phyloP scores from a whole-genome alignment of 768 basidiomycete species.

The Russula olivacea region DNA sequence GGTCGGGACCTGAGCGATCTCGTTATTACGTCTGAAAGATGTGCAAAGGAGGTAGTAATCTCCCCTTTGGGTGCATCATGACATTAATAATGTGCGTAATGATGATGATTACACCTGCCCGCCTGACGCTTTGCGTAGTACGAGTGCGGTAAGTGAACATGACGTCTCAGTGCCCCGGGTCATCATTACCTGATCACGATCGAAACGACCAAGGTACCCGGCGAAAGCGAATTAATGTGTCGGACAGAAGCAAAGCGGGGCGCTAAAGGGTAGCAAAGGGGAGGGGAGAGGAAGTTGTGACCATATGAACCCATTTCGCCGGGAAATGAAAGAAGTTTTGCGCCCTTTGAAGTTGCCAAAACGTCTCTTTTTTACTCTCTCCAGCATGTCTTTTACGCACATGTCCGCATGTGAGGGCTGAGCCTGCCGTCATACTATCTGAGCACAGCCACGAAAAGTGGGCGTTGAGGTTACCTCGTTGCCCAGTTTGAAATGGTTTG shows the following conservation, averaged over 20 bases:
- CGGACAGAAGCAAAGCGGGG: not conserved
- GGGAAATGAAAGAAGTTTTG: slow-evolving; percentile 9
- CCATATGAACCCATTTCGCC: not conserved
- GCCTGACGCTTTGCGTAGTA: not conserved
- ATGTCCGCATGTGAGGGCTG: not conserved
- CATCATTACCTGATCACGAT: slow-evolving; percentile 7
- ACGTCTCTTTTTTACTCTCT: not conserved
- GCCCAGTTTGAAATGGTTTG: not conserved
- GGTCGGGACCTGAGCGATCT: not conserved
- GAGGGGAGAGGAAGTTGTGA: not conserved
- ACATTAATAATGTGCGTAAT: not conserved
- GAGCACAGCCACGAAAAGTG: not conserved
- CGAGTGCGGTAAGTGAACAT: not conserved
- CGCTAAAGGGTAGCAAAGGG: not conserved
- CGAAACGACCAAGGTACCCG: slow-evolving; percentile 7
- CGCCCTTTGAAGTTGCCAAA: not conserved
- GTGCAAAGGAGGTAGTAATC: not conserved
- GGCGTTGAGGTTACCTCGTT: slow-evolving; percentile 1
- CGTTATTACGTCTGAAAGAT: not conserved
- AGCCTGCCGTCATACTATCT: not conserved
- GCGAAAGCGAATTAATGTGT: not conserved
- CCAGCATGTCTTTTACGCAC: not conserved
- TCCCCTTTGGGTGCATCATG: not conserved
- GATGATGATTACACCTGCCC: slow-evolving; percentile 7
- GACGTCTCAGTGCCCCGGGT: not conserved